Conservation (phyloP, 2,329 filamentous ascomycete species). For the Colletotrichum noveboracense region DNA sequence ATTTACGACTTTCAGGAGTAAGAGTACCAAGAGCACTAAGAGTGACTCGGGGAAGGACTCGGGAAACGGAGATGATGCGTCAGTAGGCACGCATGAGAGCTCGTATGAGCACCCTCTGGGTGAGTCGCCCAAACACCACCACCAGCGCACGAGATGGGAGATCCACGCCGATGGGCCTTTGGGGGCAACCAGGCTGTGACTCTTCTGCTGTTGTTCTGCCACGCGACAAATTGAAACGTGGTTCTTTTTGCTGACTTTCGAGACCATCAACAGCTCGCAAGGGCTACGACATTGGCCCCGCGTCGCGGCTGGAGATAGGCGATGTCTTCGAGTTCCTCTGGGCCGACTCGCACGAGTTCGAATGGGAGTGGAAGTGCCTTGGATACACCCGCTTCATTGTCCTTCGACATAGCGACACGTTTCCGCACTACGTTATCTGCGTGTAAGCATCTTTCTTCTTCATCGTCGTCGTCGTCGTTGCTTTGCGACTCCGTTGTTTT, state of each 20-base stretch:
- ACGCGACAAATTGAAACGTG: not conserved
- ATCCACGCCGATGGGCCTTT: not conserved
- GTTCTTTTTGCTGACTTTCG: not conserved
- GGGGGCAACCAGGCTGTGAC: not conserved
- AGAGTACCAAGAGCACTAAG: conserved; percentile 22
- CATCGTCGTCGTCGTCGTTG: not conserved
- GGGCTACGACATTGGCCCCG: conserved; percentile 20
- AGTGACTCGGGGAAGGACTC: conserved; percentile 21
- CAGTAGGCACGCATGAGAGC: conserved; percentile 20
- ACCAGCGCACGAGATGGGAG: not conserved
- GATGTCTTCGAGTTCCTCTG: conserved; percentile 21
- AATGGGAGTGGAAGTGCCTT: conserved; percentile 21
- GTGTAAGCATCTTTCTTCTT: not conserved
- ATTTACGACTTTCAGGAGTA: conserved; percentile 19
- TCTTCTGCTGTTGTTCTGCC: not conserved
- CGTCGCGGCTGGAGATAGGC: conserved; percentile 10
- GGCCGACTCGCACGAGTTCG: conserved; percentile 20
- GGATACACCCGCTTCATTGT: conserved; percentile 21
- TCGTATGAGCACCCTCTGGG: conserved; percentile 21
- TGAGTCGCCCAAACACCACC: not conserved
- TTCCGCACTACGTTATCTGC: conserved; percentile 17
- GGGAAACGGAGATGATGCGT: conserved; percentile 21
- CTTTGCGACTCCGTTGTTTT: not conserved
- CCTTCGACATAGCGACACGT: conserved; percentile 18
- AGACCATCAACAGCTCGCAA: conserved; percentile 10